A percentile compares a stretch with the other conserved stretches of the same genome.
These are phyloP conservation scores for Xylariaceae sp. DNA, from an alignment of 2,329 filamentous ascomycete species.

Conservation along the genomic window DNA sequence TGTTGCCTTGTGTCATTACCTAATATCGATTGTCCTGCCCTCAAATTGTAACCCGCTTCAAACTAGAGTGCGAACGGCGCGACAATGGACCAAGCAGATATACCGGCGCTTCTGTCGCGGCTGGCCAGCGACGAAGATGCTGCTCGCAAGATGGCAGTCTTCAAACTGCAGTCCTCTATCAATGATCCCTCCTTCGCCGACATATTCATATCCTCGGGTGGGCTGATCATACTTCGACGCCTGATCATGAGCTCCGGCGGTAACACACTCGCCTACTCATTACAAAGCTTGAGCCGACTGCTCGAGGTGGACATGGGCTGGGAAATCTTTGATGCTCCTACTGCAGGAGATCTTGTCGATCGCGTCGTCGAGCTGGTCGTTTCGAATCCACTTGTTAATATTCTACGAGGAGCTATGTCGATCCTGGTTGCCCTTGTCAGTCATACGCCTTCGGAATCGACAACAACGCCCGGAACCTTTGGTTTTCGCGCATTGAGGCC, in stretches of 20 bases:
- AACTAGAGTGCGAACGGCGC: background rate
- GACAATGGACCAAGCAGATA: slow-evolving; percentile 69
- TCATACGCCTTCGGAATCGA: slow-evolving; percentile 65
- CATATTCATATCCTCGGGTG: slow-evolving; percentile 90
- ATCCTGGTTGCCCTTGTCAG: slow-evolving; percentile 93
- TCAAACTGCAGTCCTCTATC: slow-evolving; percentile 95
- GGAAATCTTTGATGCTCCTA: slow-evolving; percentile 77
- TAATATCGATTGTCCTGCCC: background rate
- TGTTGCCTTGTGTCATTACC: slow-evolving; percentile 1
- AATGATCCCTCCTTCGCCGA: slow-evolving; percentile 97
- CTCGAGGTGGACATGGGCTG: slow-evolving; percentile 98
- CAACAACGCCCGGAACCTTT: slow-evolving; percentile 64
- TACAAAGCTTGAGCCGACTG: slow-evolving; percentile 85
- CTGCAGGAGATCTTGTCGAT: slow-evolving; percentile 70
- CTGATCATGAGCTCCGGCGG: slow-evolving; percentile 85
- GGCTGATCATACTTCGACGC: slow-evolving; percentile 78
- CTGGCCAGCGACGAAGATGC: slow-evolving; percentile 80
- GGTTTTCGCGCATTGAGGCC: slow-evolving; percentile 93
- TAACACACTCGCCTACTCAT: slow-evolving; percentile 93
- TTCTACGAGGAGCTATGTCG: slow-evolving; percentile 94
- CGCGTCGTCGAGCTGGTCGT: slow-evolving; percentile 91
- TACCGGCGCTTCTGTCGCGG: slow-evolving; percentile 68
- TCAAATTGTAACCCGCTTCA: background rate
- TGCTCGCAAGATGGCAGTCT: slow-evolving; percentile 96
- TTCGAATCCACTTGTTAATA: slow-evolving; percentile 94